Evolutionary conservation across 2,329 filamentous ascomycete species (phyloP).

Genomic region (Phyllosticta ampelicida): DNA sequence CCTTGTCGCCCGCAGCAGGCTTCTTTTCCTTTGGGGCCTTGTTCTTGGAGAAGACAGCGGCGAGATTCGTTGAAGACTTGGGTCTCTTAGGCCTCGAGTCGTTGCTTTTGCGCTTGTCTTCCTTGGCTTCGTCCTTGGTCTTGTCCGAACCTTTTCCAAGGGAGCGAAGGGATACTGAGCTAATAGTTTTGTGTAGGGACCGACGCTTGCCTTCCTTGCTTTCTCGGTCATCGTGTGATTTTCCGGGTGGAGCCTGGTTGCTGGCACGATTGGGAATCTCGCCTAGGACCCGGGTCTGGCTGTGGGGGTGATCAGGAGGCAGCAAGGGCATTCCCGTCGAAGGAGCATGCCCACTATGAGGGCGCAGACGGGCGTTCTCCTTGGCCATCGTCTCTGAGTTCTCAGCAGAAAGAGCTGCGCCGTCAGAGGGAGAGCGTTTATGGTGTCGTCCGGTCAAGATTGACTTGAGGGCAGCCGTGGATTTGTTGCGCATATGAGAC

Average conservation of each 20-base stretch:
- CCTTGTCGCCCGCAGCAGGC: constrained; percentile 49
- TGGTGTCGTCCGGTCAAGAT: constrained; percentile 42
- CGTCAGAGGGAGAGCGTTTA: constrained; percentile 37
- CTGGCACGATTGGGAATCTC: constrained; percentile 27
- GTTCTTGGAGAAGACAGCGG: constrained; percentile 60
- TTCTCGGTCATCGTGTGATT: constrained; percentile 25
- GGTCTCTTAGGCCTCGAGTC: constrained; percentile 51
- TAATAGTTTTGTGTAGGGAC: constrained; percentile 41
- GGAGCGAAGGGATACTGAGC: constrained; percentile 43
- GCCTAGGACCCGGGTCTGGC: constrained; percentile 17
- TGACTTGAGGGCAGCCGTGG: constrained; percentile 41
- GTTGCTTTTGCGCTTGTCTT: constrained; percentile 1
- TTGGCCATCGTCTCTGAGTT: constrained; percentile 11
- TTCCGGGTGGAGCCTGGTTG: constrained; percentile 23
- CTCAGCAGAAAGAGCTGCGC: constrained; percentile 17
- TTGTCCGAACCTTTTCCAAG: constrained; percentile 38
- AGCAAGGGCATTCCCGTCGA: constrained; percentile 29
- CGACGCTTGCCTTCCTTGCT: constrained; percentile 19
- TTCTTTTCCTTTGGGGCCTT: constrained; percentile 57
- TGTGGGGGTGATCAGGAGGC: constrained; percentile 41
- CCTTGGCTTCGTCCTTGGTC: constrained; percentile 18
- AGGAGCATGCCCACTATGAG: constrained; percentile 12
- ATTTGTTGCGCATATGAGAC: constrained; percentile 29
- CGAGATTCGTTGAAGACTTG: constrained; percentile 77
- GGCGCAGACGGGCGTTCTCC: constrained; percentile 11